Evolutionary conservation across 495 filamentous ascomycete genomes (phyloP), one percentile per base, ranked within the genome.

Genomic region (Amorphotheca resinae): DNA sequence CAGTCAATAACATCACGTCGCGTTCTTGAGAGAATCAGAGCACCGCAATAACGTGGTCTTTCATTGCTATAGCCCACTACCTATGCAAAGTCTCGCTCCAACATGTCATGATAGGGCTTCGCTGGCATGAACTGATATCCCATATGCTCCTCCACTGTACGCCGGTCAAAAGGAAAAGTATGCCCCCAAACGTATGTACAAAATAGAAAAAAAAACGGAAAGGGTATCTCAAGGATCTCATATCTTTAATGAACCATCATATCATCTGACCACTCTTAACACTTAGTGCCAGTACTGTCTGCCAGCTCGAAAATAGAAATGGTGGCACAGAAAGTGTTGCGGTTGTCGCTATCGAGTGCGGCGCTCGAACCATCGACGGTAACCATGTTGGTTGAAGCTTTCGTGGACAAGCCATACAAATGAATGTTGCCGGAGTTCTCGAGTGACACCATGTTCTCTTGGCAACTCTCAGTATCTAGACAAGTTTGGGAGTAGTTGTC

Each of bases 311-410:
- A 82, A 11, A 74, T 49, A 9, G 77, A 82, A 50, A 88, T 68
- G 2, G 82, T 86, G 16, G 81, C 81, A 58, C 84, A 87, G 56
- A 80, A 89, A 41, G 69, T 81, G 55, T 79, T 80, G 46, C 63
- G 58, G 58, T 88, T 88, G 32, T 81, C 77, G 28, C 54, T 63
- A 55, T 84, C 67, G 5, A 69, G 64, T 28, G 80, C 80, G 2
- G 59, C 57, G 7, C 65, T 61, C 32, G 70, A 61, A 12, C 70
- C 70, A 56, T 78, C 64, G 11, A 76, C 55, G 0, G 76, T 80
- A 39, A 98, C 65, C 86, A 95, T 94, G 60, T 84, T 87, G 9
- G 72, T 70, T n/a, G 75, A 69, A 6, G 85, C 89, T 64, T 93
- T 89, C 18, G 91, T 96, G 67, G 74, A 87, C 23, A 95, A 57